Conservation (phyloP, 441 rosid genomes). For the Erysimum cheiri region DNA sequence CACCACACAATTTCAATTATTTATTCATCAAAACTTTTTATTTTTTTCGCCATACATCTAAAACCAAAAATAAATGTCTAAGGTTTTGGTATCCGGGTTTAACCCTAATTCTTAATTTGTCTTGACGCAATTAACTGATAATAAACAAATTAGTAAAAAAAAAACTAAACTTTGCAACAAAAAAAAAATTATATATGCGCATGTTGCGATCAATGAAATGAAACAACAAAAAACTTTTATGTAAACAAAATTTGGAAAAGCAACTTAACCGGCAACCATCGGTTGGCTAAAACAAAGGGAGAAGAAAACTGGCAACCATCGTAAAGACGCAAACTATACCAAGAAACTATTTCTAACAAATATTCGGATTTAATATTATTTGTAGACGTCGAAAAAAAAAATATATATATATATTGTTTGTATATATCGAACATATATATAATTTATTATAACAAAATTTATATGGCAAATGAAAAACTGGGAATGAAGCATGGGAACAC, state of each 20-base stretch:
- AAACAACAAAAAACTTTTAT: not conserved
- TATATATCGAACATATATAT: constrained; percentile 20
- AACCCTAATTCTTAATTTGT: not conserved
- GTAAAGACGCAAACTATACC: not conserved
- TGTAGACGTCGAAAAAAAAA: too few species aligned
- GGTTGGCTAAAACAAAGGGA: not conserved
- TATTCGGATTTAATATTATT: not conserved
- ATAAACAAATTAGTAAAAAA: too few species aligned
- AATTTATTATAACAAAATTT: constrained; percentile 5
- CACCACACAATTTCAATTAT: constrained; percentile 31
- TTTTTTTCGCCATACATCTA: not conserved
- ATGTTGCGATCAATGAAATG: constrained; percentile 4
- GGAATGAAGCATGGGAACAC: not conserved
- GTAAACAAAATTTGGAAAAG: not conserved
- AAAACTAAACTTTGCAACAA: too few species aligned
- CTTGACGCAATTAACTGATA: not conserved
- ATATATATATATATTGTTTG: too few species aligned
- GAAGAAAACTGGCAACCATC: not conserved
- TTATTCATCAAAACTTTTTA: not conserved
- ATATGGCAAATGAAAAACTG: constrained; percentile 12
- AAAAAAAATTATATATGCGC: not conserved
- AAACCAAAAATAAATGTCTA: not conserved
- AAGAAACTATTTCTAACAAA: not conserved
- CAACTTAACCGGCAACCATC: not conserved
- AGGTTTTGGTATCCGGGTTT: not conserved